Evolutionary conservation across 352 stramenopile species (phyloP).

Genomic region (Globisporangium parvum): DNA sequence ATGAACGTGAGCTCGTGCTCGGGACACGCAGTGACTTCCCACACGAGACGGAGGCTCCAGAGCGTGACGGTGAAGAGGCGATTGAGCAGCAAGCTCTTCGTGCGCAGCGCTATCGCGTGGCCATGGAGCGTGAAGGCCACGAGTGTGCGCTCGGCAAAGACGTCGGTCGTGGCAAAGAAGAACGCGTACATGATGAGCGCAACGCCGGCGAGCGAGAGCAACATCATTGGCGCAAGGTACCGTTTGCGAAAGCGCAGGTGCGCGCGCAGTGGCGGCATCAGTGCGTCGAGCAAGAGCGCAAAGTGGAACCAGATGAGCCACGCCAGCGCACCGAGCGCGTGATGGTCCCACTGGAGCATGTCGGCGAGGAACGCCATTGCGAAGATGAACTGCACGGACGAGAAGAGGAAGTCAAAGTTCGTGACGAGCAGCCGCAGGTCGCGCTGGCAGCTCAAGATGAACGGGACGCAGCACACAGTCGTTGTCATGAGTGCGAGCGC

Average conservation of each 20-base stretch:
- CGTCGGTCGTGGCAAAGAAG: slow-evolving; percentile 18
- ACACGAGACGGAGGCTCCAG: slow-evolving; percentile 33
- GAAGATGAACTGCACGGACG: slow-evolving; percentile 12
- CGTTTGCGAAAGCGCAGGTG: slow-evolving; percentile 20
- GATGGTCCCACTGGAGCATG: slow-evolving; percentile 23
- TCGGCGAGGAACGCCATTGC: slow-evolving; percentile 19
- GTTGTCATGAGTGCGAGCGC: slow-evolving; percentile 10
- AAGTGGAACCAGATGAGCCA: slow-evolving; percentile 33
- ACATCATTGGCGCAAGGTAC: slow-evolving; percentile 15
- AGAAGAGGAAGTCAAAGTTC: slow-evolving; percentile 24
- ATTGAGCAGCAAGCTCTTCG: slow-evolving; percentile 36
- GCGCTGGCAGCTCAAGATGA: slow-evolving; percentile 18
- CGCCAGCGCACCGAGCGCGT: slow-evolving; percentile 25
- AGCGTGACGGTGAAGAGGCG: slow-evolving; percentile 37
- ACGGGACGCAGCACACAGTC: neutral
- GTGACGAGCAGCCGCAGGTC: slow-evolving; percentile 12
- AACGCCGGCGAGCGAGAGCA: slow-evolving; percentile 16
- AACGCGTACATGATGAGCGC: slow-evolving; percentile 24
- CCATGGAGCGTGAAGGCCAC: slow-evolving; percentile 15
- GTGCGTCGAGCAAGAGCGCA: slow-evolving; percentile 34
- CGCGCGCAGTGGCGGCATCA: slow-evolving; percentile 25
- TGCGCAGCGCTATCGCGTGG: slow-evolving; percentile 21
- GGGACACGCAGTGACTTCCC: slow-evolving; percentile 20
- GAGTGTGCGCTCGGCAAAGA: slow-evolving; percentile 25
- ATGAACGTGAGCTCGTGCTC: slow-evolving; percentile 36